phyloP scores from a whole-genome alignment of 768 basidiomycete genomes.

The Naganishia vishniacii region DNA sequence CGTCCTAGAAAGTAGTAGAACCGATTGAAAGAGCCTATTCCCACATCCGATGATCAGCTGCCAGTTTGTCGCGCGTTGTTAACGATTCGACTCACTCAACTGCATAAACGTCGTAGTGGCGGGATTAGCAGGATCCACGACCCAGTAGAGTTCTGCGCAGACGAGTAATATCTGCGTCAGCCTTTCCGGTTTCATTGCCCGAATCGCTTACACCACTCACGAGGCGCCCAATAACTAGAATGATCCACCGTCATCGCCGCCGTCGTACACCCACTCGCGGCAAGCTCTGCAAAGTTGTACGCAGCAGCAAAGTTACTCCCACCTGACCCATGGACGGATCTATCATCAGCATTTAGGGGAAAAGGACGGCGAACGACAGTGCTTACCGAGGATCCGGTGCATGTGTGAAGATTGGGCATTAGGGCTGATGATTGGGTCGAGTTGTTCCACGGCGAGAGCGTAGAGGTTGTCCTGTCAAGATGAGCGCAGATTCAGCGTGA shows the following conservation, averaged over 20 bases:
- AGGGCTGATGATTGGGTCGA: conserved; percentile 44
- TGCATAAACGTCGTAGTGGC: conserved; percentile 4
- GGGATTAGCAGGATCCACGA: not conserved
- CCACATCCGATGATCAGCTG: not conserved
- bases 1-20: conserved; percentile 13
- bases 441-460: conserved; percentile 35
- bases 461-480: conserved; percentile 21
- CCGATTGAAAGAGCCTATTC: not conserved
- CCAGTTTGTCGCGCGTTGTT: too few species aligned
- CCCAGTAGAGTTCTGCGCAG: conserved; percentile 25
- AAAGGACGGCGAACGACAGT: not conserved
- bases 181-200: not conserved
- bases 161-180: not conserved
- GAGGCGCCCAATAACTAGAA: conserved; percentile 33
- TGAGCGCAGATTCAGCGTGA: not conserved
- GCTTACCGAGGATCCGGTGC: conserved; percentile 40
- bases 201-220: not conserved
- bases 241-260: conserved; percentile 31
- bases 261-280: conserved; percentile 18
- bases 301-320: conserved; percentile 21
- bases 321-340: not conserved
- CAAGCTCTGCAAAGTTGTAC: conserved; percentile 12
- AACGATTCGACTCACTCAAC: conserved; percentile 15
- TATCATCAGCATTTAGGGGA: not conserved
- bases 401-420: conserved; percentile 39